These are phyloP conservation scores for Vitellaria paradoxa DNA, from an alignment of 179 eudicot genomes.

Conservation along the genomic window DNA sequence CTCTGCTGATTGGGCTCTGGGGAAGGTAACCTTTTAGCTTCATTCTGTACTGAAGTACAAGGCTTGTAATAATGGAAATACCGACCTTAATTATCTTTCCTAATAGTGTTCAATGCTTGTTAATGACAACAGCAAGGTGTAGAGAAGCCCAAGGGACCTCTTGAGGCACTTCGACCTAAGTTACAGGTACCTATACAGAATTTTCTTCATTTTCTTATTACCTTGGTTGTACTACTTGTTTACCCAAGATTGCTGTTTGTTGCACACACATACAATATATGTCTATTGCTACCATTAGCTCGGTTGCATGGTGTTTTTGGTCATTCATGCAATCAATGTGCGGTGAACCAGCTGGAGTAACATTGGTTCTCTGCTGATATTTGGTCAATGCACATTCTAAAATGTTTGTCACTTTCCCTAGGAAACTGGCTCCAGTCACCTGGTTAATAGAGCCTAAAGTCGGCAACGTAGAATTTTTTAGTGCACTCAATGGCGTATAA, in stretches of 20 bases:
- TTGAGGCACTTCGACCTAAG: constrained; percentile 93
- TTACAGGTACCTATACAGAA: constrained; percentile 49
- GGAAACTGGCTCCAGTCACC: neutral
- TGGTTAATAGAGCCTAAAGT: neutral
- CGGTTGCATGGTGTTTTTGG: neutral
- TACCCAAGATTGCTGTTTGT: neutral
- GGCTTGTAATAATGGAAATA: constrained; percentile 7
- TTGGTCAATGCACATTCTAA: neutral
- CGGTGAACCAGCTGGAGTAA: neutral
- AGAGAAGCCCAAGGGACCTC: constrained; percentile 95
- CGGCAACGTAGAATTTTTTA: neutral
- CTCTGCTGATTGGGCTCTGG: constrained; percentile 98
- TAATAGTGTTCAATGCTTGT: constrained; percentile 11
- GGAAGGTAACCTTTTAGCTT: constrained; percentile 54
- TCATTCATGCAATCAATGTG: neutral
- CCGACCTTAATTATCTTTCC: neutral
- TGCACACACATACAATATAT: neutral
- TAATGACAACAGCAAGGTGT: constrained; percentile 72
- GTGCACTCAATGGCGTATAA: neutral
- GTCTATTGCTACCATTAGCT: neutral
- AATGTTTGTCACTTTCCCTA: neutral
- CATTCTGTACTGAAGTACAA: neutral
- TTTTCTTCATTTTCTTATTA: neutral
- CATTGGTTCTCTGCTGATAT: too few relatives aligned
- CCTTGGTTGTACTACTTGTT: neutral